phyloP scores from a whole-genome alignment of 169 alveolate genomes.

The Cryptosporidium ryanae region DNA sequence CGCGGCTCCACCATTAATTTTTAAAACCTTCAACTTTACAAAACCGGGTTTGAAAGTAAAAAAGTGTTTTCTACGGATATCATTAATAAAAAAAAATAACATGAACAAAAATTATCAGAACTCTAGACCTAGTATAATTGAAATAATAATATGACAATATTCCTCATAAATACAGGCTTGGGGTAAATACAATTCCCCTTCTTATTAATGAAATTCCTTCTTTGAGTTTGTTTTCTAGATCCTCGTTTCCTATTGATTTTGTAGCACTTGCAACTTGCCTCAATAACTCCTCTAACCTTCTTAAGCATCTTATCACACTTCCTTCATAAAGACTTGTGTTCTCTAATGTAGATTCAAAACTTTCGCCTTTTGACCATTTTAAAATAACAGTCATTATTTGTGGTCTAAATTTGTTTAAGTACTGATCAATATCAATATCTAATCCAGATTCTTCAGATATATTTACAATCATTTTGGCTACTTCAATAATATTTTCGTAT shows the following conservation, averaged over 20 bases:
- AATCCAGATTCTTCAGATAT: slow-evolving; percentile 80
- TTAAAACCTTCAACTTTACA: too few species aligned
- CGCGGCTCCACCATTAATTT: background rate
- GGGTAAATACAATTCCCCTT: slow-evolving; percentile 98
- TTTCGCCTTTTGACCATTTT: slow-evolving; percentile 96
- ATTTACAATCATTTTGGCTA: slow-evolving; percentile 82
- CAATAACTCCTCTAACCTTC: slow-evolving; percentile 98
- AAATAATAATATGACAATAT: background rate
- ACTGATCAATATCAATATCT: slow-evolving; percentile 88
- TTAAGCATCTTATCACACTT: slow-evolving; percentile 91
- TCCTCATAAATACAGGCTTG: slow-evolving; percentile 90
- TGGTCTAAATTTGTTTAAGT: slow-evolving; percentile 91
- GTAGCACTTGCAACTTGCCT: slow-evolving; percentile 96
- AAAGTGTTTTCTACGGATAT: background rate
- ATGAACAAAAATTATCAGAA: background rate
- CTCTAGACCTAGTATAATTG: background rate
- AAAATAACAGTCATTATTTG: slow-evolving; percentile 93
- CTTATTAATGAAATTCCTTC: slow-evolving; percentile 92
- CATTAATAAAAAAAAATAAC: background rate
- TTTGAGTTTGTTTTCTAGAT: slow-evolving; percentile 91
- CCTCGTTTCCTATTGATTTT: slow-evolving; percentile 95
- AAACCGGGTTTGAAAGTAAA: too few species aligned
- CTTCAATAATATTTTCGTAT: slow-evolving; percentile 76
- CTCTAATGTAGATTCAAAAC: slow-evolving; percentile 92
- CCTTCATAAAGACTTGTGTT: slow-evolving; percentile 97